Evolutionary conservation across 495 filamentous ascomycete species (phyloP).

Genomic region (Daldinia childiae): DNA sequence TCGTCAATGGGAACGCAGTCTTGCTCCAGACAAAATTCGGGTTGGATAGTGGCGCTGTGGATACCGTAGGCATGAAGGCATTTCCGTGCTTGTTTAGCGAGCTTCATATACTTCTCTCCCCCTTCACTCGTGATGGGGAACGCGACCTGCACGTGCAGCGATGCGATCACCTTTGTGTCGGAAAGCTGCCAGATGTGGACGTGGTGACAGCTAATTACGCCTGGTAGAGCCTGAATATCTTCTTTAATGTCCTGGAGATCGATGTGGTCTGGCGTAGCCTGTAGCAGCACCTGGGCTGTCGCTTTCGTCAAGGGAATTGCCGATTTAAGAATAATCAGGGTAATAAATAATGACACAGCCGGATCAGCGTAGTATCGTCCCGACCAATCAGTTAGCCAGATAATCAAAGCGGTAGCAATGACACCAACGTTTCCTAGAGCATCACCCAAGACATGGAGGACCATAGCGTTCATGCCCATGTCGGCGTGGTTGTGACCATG

Average conservation of each 20-base stretch:
- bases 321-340: conserved; percentile 89
- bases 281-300: conserved; percentile 90
- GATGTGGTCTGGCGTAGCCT: conserved; percentile 89
- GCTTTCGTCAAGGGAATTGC: conserved; percentile 93
- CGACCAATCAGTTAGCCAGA: conserved; percentile 81
- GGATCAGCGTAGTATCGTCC: conserved; percentile 83
- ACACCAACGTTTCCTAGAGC: conserved; percentile 97
- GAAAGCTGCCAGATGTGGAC: conserved; percentile 97
- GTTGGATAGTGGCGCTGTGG: conserved; percentile 97
- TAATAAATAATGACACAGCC: conserved; percentile 94
- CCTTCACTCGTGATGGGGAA: conserved; percentile 74
- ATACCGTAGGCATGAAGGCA: conserved; percentile 97
- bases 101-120: conserved; percentile 85
- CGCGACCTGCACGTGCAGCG: conserved; percentile 88
- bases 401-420: conserved; percentile 89
- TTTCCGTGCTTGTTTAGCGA: conserved; percentile 78
- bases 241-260: conserved; percentile 89
- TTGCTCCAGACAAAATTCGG: conserved; percentile 81
- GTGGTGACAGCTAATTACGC: conserved; percentile 90
- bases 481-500: conserved; percentile 82
- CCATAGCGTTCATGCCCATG: conserved; percentile 97
- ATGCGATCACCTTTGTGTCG: conserved; percentile 91
- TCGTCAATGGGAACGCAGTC: conserved; percentile 51
- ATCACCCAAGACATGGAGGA: conserved; percentile 95
- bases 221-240: conserved; percentile 84